Base-by-base conservation (phyloP, 139 green algal genomes). In the Deuterostichococcus epilithicus region DNA sequence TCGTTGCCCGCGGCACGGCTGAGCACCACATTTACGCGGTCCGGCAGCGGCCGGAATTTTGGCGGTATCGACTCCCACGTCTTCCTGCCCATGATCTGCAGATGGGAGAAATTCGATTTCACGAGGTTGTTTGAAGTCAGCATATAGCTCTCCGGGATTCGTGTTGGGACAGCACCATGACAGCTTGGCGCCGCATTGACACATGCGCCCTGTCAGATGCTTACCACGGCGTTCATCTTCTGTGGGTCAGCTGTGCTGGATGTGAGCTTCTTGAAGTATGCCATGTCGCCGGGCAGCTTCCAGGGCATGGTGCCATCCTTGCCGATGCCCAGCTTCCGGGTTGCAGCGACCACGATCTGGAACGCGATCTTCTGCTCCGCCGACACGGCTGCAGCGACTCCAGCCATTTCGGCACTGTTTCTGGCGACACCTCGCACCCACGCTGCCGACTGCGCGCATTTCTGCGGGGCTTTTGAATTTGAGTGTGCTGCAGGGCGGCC, bases 31-130 rank as follows among this genome's bases (percentile, higher is more conserved):
- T 99, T 99, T 5, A 99, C 70, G 30, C 96, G 87, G 4, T 93
- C 93, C 2, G 86, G 76, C 18, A 99, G 84, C 1, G 96, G 96
- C 4, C 94, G 81, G 82, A 97, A 98, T 70, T 96, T 95, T 10
- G 72, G 45, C 0, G 96, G 96, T 33, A 99, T 97, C 23, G 88
- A 96, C 34, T 99, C 93, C 93, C 94, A 99, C 0, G 96, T 99
- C 72, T 92, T 95, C 18, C 96, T 86, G n/a, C 96, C 96, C 96
- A 99, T 99, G 75, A 99, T 90, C 52, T 63, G 52, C 52, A 28
- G 32, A 63, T 63, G 42, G 8, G 42, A 23, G 8, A 18, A 1
- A 6, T 36, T 4, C n/a, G n/a, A n/a, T 52, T 52, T 52, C 42
- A 52, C 42, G 42, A 13, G n/a, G n/a, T n/a, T n/a, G n/a, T n/a